Evolutionary conservation across 2,329 filamentous ascomycete species (phyloP).

Genomic region (Phoma sp.): DNA sequence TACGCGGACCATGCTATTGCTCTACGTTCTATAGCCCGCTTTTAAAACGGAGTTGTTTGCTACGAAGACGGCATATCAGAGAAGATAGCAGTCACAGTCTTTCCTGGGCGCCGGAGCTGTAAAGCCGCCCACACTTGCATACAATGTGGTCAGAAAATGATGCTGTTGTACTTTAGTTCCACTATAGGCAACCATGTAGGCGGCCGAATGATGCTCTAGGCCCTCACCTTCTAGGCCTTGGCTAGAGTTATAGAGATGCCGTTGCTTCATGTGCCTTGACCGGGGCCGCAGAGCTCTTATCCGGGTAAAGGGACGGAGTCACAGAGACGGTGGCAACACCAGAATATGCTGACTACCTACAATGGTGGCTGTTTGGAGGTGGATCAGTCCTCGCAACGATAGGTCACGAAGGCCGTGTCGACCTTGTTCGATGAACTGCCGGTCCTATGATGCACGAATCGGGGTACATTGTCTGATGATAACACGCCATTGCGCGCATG

Average conservation of each 20-base stretch:
- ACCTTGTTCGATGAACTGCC: neutral
- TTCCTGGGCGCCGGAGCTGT: neutral
- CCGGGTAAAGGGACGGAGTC: conserved; percentile 1
- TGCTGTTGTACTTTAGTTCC: neutral
- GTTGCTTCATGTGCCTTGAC: neutral
- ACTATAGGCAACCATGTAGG: neutral
- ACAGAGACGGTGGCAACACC: neutral
- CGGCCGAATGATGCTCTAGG: neutral
- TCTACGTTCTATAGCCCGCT: neutral
- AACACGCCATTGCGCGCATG: conserved; percentile 3
- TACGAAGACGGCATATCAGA: neutral
- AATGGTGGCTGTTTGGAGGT: neutral
- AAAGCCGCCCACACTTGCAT: neutral
- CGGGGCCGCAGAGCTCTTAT: neutral
- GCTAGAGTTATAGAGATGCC: neutral
- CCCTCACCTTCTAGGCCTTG: neutral
- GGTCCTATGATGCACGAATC: neutral
- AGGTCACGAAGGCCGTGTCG: neutral
- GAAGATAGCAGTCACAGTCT: neutral
- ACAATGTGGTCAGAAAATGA: neutral
- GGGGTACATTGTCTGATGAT: conserved; percentile 2
- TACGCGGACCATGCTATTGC: neutral
- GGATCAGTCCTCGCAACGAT: neutral
- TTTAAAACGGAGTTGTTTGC: neutral
- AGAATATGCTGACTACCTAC: neutral